These are phyloP conservation scores for Knoxia roxburghii DNA, from an alignment of 257 asterid species.

Conservation along the genomic window DNA sequence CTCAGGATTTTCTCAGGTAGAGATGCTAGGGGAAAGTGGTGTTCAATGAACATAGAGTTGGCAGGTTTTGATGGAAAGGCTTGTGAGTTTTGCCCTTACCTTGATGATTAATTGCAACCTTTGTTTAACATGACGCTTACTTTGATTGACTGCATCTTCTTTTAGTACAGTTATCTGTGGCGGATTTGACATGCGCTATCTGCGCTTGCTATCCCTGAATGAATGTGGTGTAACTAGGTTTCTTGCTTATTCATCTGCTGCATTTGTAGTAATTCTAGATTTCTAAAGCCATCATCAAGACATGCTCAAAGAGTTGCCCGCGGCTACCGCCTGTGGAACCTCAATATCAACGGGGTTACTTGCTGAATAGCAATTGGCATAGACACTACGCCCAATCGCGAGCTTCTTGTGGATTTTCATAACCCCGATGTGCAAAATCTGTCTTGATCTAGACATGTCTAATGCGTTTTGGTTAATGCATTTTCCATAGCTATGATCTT, in stretches of 20 bases:
- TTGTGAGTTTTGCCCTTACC: neutral
- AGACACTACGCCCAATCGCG: no score
- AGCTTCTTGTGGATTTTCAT: no score
- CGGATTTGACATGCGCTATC: neutral
- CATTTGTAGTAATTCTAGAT: neutral
- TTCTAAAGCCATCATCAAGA: neutral
- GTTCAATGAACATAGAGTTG: neutral
- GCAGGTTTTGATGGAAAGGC: neutral
- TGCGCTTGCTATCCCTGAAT: neutral
- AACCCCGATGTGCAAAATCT: no score
- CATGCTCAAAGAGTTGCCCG: neutral
- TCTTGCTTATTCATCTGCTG: neutral
- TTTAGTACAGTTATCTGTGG: neutral
- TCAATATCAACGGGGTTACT: no score
- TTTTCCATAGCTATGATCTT: no score
- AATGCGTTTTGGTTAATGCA: no score
- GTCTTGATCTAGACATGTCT: no score
- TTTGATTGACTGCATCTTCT: no score
- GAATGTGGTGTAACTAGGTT: neutral
- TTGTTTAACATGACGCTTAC: neutral
- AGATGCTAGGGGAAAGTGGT: neutral
- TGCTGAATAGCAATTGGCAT: no score
- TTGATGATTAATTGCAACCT: neutral
- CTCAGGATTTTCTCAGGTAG: neutral
- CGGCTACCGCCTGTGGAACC: no score